Evolutionary conservation across 2,329 filamentous ascomycete genomes (phyloP).

Genomic region (Colletotrichum sidae): DNA sequence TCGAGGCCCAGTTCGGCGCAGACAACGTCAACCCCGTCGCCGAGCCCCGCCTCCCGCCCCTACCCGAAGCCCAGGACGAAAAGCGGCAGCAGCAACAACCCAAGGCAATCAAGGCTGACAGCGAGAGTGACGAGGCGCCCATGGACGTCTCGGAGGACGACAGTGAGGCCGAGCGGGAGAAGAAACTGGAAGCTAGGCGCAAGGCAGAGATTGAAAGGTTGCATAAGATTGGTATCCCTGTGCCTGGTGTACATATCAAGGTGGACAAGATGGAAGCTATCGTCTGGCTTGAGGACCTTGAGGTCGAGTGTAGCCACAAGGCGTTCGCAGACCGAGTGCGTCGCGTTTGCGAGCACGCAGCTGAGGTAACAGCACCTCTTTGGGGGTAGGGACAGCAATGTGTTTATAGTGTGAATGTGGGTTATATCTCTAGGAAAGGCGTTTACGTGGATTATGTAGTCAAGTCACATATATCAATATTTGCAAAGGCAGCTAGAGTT

Average conservation of each 20-base stretch:
- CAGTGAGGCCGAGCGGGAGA: slow-evolving; percentile 45
- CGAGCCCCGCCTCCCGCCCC: slow-evolving; percentile 65
- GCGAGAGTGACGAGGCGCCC: slow-evolving; percentile 37
- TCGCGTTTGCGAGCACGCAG: slow-evolving; percentile 89
- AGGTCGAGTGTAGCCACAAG: slow-evolving; percentile 86
- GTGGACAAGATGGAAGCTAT: slow-evolving; percentile 89
- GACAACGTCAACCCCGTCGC: slow-evolving; percentile 85
- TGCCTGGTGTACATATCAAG: slow-evolving; percentile 87
- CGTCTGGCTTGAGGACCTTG: slow-evolving; percentile 92
- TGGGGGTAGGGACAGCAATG: slow-evolving; percentile 57
- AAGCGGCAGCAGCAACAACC: slow-evolving; percentile 31
- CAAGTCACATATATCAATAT: slow-evolving; percentile 21
- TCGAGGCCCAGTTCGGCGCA: slow-evolving; percentile 94
- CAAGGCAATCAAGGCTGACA: slow-evolving; percentile 46
- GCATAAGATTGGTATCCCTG: slow-evolving; percentile 86
- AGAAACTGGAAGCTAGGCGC: slow-evolving; percentile 65
- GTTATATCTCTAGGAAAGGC: slow-evolving; percentile 1
- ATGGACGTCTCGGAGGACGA: slow-evolving; percentile 40
- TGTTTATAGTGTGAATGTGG: neutral
- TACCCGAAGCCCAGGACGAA: slow-evolving; percentile 34
- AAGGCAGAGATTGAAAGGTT: slow-evolving; percentile 80
- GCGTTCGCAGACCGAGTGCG: slow-evolving; percentile 86
- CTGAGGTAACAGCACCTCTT: slow-evolving; percentile 86
- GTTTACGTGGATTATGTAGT: slow-evolving; percentile 11
- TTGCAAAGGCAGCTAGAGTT: neutral